phyloP scores from a whole-genome alignment of 208 protist genomes.

The Ichthyophonus hoferi region DNA sequence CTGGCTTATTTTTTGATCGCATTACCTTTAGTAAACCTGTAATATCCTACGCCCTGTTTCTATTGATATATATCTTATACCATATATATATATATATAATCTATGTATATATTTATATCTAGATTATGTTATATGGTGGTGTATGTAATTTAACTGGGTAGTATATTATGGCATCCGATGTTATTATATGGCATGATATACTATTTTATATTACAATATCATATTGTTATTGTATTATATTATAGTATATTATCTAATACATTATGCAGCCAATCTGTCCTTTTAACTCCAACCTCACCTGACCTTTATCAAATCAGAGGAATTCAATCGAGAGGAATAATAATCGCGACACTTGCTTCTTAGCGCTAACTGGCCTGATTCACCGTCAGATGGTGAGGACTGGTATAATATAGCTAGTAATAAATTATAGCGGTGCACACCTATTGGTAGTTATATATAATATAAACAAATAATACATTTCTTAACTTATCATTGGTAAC shows the following conservation, averaged over 20 bases:
- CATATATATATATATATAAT: not conserved
- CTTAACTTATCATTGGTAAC: too few relatives aligned
- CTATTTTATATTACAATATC: too few relatives aligned
- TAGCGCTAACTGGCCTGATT: not conserved
- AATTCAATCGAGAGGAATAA: not conserved
- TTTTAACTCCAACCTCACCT: too few relatives aligned
- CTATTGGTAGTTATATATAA: not conserved
- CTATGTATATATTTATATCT: not conserved
- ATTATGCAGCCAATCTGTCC: too few relatives aligned
- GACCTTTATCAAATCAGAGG: not conserved
- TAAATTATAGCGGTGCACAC: not conserved
- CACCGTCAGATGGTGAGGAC: not conserved
- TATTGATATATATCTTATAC: not conserved
- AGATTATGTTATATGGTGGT: not conserved
- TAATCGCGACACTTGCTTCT: not conserved
- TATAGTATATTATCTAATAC: not conserved
- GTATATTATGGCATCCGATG: too few relatives aligned
- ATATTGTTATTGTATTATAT: too few relatives aligned
- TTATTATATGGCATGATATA: too few relatives aligned
- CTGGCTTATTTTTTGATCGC: not conserved
- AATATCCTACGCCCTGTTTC: not conserved
- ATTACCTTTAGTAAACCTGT: not conserved
- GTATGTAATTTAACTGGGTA: too few relatives aligned
- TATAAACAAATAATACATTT: too few relatives aligned
- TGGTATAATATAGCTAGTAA: not conserved